Percentiles rank a stretch among this genome's conserved stretches.
phyloP scores from a whole-genome alignment of 108 stramenopile genomes.

The Craspedostauros australis region DNA sequence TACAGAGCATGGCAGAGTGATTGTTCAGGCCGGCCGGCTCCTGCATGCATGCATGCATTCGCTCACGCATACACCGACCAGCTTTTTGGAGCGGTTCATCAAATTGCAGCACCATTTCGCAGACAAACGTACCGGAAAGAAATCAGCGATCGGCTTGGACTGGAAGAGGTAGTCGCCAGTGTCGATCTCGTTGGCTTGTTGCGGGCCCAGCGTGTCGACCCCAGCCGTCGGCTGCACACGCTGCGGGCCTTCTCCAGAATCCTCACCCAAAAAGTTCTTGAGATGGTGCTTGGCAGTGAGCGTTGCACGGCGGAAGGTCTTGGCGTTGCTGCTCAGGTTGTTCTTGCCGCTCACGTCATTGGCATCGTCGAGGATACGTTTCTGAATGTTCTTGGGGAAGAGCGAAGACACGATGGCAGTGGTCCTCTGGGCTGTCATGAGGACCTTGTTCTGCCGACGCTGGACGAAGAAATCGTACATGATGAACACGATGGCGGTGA shows the following conservation, averaged over 20 bases:
- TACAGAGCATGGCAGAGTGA: not conserved
- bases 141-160: conserved; percentile 21
- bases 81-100: not conserved
- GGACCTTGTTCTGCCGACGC: conserved; percentile 20
- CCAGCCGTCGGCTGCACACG: no score
- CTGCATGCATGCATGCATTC: not conserved
- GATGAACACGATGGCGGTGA: conserved; percentile 12
- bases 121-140: conserved; percentile 10
- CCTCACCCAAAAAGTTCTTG: no score
- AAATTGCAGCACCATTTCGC: no score
- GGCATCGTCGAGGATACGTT: conserved; percentile 3
- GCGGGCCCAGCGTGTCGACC: no score
- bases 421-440: conserved; percentile 12
- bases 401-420: conserved; percentile 15
- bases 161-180: no score
- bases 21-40: not conserved
- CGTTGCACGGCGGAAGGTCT: no score
- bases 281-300: no score
- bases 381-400: conserved; percentile 21
- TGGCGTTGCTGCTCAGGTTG: not conserved
- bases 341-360: not conserved
- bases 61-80: not conserved
- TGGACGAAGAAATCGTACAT: conserved; percentile 22
- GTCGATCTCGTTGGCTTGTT: no score
- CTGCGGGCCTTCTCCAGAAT: no score